These are phyloP conservation scores for Diatrype stigma DNA, from an alignment of 2,329 filamentous ascomycete genomes.

Conservation along the genomic window DNA sequence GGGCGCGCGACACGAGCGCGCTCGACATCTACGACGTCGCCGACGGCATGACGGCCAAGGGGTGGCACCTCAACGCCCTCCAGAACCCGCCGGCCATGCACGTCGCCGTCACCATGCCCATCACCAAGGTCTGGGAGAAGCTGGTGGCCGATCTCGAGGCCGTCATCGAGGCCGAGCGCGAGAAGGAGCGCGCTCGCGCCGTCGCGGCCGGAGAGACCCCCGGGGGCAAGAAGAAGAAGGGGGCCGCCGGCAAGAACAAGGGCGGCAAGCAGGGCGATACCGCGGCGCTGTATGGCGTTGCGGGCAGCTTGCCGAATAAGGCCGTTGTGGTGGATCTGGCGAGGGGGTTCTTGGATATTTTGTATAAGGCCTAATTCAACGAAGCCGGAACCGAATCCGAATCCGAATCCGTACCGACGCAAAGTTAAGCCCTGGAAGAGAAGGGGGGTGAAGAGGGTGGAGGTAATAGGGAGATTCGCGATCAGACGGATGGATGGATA, in stretches of 20 bases:
- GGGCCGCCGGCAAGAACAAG: constrained; percentile 59
- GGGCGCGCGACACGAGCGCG: constrained; percentile 52
- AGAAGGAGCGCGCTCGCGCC: constrained; percentile 70
- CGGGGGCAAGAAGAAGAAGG: too few species aligned
- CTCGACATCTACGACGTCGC: constrained; percentile 93
- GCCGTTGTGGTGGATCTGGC: constrained; percentile 88
- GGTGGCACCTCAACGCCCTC: constrained; percentile 94
- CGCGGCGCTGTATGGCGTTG: constrained; percentile 89
- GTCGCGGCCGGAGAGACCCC: constrained; percentile 55
- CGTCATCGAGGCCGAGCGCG: constrained; percentile 67
- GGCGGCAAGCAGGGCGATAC: constrained; percentile 81
- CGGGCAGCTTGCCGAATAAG: constrained; percentile 92
- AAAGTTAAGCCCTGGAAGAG: too few species aligned
- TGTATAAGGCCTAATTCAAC: constrained; percentile 76
- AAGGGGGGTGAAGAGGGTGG: too few species aligned
- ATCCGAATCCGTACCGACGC: too few species aligned
- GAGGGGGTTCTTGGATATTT: constrained; percentile 82
- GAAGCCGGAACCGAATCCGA: too few species aligned
- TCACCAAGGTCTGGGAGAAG: constrained; percentile 74
- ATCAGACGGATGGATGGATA: too few species aligned
- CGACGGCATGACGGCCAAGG: constrained; percentile 76
- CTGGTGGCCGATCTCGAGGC: constrained; percentile 69
- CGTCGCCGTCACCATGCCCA: constrained; percentile 86
- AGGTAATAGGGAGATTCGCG: too few species aligned
- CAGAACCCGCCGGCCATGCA: constrained; percentile 91